Base-by-base conservation (phyloP, 495 filamentous ascomycete genomes). In the Hypoxylon fragiforme region DNA sequence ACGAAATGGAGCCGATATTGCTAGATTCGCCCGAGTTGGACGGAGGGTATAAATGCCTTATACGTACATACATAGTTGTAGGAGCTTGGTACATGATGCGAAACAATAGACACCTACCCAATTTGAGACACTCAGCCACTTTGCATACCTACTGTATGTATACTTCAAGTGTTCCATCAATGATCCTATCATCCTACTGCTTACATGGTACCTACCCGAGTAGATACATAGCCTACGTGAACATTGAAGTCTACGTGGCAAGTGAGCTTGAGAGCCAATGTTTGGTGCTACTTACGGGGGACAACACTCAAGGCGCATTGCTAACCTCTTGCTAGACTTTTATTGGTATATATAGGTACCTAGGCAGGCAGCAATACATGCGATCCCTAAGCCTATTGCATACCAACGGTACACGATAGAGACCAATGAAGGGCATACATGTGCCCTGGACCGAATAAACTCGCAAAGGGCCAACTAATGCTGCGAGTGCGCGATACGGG, bases 1-100 rank as follows among this genome's bases (percentile, higher is more conserved):
- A 53, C 42, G 38, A 46, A 53, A 62, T 52, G 52, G 58, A 43
- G 43, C 43, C 43, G 58, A 41, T 7, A 43, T 14, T 55, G 44
- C 35, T 41, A 41, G 21, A 46, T 39, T 38, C 35, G 52, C 22
- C 26, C 43, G 52, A 53, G 22, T 39, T 37, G n/a, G n/a, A n/a
- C n/a, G n/a, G n/a, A n/a, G n/a, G n/a, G n/a, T n/a, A n/a, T n/a
- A n/a, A n/a, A n/a, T n/a, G n/a, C n/a, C n/a, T n/a, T n/a, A n/a
- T n/a, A n/a, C n/a, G n/a, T n/a, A n/a, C n/a, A n/a, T n/a, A n/a
- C n/a, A n/a, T n/a, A n/a, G n/a, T n/a, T 34, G 31, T 7, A 34
- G 48, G 45, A 38, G 40, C 26, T 30, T 42, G 36, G 40, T 47
- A 12, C 13, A 47, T 22, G 45, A 40, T 16, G 20, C 13, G 47